phyloP scores from a whole-genome alignment of 2,329 filamentous ascomycete genomes.

The Paraphoma chrysanthemicola region DNA sequence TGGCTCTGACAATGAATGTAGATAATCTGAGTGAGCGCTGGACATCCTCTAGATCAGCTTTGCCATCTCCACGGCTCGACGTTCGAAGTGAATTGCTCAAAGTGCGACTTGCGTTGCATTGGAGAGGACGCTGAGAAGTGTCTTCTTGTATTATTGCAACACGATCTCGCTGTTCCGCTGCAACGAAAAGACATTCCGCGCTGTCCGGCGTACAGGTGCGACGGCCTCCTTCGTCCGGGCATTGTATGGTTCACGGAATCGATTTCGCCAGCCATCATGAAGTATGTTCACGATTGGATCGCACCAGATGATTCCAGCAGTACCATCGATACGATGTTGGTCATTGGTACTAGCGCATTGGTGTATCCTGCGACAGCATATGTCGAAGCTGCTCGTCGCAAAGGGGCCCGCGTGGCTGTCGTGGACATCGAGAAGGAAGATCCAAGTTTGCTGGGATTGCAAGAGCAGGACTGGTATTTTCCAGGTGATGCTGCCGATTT shows the following conservation, averaged over 20 bases:
- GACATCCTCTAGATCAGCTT: slow-evolving; percentile 12
- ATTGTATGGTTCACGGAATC: slow-evolving; percentile 28
- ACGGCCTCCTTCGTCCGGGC: slow-evolving; percentile 22
- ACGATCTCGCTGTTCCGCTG: neutral
- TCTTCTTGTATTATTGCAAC: neutral
- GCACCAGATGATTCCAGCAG: slow-evolving; percentile 1
- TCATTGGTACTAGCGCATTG: slow-evolving; percentile 27
- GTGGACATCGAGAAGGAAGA: slow-evolving; percentile 19
- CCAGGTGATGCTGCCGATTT: slow-evolving; percentile 64
- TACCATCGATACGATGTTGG: slow-evolving; percentile 28
- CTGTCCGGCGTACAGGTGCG: slow-evolving; percentile 12
- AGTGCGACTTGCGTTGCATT: slow-evolving; percentile 4
- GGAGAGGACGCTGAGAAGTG: neutral
- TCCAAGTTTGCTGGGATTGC: slow-evolving; percentile 38
- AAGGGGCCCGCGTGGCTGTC: slow-evolving; percentile 26
- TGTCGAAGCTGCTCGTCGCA: slow-evolving; percentile 20
- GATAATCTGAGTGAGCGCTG: slow-evolving; percentile 24
- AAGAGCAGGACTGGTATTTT: slow-evolving; percentile 64
- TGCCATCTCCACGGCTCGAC: slow-evolving; percentile 21
- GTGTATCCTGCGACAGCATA: slow-evolving; percentile 30
- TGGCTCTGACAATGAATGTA: slow-evolving; percentile 33
- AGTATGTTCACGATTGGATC: slow-evolving; percentile 10
- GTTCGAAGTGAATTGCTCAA: slow-evolving; percentile 22
- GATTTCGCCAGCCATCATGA: slow-evolving; percentile 35
- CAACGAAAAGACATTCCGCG: slow-evolving; percentile 10